Base-by-base conservation (phyloP, 192 early-diverging fungal genomes). In the Backusella australiensis region DNA sequence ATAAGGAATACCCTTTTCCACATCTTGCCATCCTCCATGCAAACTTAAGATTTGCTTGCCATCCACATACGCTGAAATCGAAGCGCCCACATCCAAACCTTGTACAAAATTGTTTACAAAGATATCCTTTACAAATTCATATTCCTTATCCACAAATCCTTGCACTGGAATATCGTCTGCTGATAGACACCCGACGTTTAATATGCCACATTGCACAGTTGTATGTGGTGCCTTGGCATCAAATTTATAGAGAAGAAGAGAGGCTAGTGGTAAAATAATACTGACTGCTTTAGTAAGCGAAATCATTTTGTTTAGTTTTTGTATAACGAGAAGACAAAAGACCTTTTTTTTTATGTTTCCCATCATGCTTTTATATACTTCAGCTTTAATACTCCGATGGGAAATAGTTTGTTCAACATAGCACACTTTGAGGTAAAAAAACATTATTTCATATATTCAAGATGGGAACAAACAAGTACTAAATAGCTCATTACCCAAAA, bases 41-140 rank as follows among this genome's bases (percentile, higher is more conserved):
- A 93, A 39, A 66, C 93, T 88, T 8, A 91, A 84, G n/a, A 92
- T 87, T 3, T 82, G 80, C 35, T 87, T 69, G 2, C 88, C 88
- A 17, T 83, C 79, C 2, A 83, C 78, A 79, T 84, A 89, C 12
- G 85, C 82, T 11, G 85, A 73, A 14, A 89, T 67, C 0, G 76
- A 71, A 12, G 87, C 85, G 4, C 88, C 88, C n/a, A 88, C 34
- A 70, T 87, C 87, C 38, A 87, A 86, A 23, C 88, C 89, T 78
- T 73, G 67, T 4, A 21, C 34, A 52, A 84, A 78, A 19, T 68
- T 72, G 2, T 75, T 73, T 17, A 38, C 26, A 56, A 79, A 75
- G 12, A 68, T 46, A 69, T 53, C 38, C 6, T 65, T 23, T 2
- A 75, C 49, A 15, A 68, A 34, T 0, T 32, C 23, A 63, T 63